Evolutionary conservation across 495 filamentous ascomycete species (phyloP).

Genomic region (Aspergillus indologenus): DNA sequence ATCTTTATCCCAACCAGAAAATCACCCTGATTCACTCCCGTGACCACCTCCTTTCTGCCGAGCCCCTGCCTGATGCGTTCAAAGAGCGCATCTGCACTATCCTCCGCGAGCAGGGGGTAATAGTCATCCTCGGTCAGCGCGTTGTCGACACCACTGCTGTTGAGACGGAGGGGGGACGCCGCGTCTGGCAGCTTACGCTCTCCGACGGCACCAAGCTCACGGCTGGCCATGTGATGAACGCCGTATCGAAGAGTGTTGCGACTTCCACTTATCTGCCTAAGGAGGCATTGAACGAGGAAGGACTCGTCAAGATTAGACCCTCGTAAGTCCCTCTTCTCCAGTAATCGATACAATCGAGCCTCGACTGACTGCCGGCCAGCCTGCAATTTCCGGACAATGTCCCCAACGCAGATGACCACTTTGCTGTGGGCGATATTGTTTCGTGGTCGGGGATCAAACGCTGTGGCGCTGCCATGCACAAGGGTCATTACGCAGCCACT

Average conservation of each 20-base stretch:
- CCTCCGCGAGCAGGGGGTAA: constrained; percentile 52
- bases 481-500: constrained; percentile 56
- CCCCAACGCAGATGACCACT: constrained; percentile 55
- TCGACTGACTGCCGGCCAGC: constrained; percentile 21
- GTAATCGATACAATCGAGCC: not conserved
- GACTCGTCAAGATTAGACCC: constrained; percentile 54
- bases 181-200: constrained; percentile 52
- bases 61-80: constrained; percentile 64
- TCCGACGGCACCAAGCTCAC: constrained; percentile 50
- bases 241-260: constrained; percentile 54
- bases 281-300: constrained; percentile 47
- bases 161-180: constrained; percentile 32
- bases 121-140: constrained; percentile 52
- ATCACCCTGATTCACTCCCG: constrained; percentile 69
- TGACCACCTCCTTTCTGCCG: constrained; percentile 58
- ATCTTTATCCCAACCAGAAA: constrained; percentile 51
- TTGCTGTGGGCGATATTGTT: constrained; percentile 48
- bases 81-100: constrained; percentile 51
- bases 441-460: constrained; percentile 68
- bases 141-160: constrained; percentile 36
- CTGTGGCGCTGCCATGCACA: constrained; percentile 65
- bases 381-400: constrained; percentile 42
- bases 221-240: constrained; percentile 57
- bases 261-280: constrained; percentile 53
- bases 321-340: constrained; percentile 21